Conservation (phyloP, 495 filamentous ascomycete genomes). For the Lasiosphaeris hirsuta region DNA sequence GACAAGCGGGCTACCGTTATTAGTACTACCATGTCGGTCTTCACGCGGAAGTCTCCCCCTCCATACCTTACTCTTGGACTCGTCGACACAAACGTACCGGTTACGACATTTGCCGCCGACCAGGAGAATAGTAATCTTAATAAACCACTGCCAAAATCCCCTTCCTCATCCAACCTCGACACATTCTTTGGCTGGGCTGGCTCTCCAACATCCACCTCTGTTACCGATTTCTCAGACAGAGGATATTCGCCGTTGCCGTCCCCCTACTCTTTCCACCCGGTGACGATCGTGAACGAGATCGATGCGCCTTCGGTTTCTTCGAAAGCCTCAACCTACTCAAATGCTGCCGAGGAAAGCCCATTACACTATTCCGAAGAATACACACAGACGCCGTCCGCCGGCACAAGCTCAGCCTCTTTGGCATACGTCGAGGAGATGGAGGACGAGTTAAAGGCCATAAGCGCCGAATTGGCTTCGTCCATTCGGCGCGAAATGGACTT, state of each 20-base stretch:
- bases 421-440: slow-evolving; percentile 72
- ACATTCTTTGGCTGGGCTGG: slow-evolving; percentile 52
- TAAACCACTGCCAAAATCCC: slow-evolving; percentile 53
- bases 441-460: slow-evolving; percentile 89
- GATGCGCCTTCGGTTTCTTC: slow-evolving; percentile 40
- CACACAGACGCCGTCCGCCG: slow-evolving; percentile 44
- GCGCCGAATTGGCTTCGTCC: slow-evolving; percentile 83
- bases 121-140: slow-evolving; percentile 35
- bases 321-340: slow-evolving; percentile 27
- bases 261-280: slow-evolving; percentile 39
- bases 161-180: slow-evolving; percentile 48
- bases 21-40: slow-evolving; percentile 41
- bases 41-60: slow-evolving; percentile 45
- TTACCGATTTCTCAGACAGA: slow-evolving; percentile 47
- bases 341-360: slow-evolving; percentile 30
- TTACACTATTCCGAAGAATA: slow-evolving; percentile 45
- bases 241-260: slow-evolving; percentile 49
- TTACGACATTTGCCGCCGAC: slow-evolving; percentile 16
- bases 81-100: slow-evolving; percentile 29
- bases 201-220: slow-evolving; percentile 38
- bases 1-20: slow-evolving; percentile 25
- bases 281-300: slow-evolving; percentile 26
- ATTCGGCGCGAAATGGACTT: slow-evolving; percentile 95
- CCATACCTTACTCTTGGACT: slow-evolving; percentile 45
- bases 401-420: slow-evolving; percentile 34